Conservation (phyloP, 108 stramenopile genomes). For the Chaetoceros muelleri region DNA sequence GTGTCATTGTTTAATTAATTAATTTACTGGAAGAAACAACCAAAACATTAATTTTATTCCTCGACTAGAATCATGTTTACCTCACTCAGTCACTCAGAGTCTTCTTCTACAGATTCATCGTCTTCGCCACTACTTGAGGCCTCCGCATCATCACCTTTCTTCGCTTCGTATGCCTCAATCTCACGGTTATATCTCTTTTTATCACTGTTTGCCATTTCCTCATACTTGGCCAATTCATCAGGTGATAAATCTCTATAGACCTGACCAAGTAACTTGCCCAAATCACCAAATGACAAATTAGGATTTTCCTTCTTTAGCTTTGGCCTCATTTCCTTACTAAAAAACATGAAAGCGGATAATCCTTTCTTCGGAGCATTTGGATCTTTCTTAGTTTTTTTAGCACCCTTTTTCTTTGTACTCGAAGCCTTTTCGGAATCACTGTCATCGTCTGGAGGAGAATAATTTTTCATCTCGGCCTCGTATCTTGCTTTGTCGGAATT, state of each 20-base stretch:
- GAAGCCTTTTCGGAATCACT: neutral
- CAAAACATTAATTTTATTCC: no score
- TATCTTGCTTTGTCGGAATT: constrained; percentile 53
- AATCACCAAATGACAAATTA: constrained; percentile 35
- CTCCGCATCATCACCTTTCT: constrained; percentile 13
- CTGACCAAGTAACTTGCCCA: constrained; percentile 29
- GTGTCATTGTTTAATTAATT: no score
- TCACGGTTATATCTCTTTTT: constrained; percentile 53
- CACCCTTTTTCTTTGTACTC: constrained; percentile 7
- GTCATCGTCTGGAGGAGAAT: constrained; percentile 16
- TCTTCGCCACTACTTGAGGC: constrained; percentile 20
- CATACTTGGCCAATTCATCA: constrained; percentile 53
- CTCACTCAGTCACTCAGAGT: neutral
- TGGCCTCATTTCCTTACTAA: constrained; percentile 36
- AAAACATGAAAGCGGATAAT: constrained; percentile 54
- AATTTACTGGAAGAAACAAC: no score
- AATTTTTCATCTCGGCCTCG: constrained; percentile 36
- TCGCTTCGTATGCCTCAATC: constrained; percentile 30
- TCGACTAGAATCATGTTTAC: no score
- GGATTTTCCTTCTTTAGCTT: constrained; percentile 66
- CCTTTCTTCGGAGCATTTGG: constrained; percentile 57
- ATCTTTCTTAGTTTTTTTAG: constrained; percentile 40
- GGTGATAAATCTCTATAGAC: constrained; percentile 39
- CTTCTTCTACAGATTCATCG: constrained; percentile 10
- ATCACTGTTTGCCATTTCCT: constrained; percentile 48